phyloP scores from a whole-genome alignment of 2,329 filamentous ascomycete genomes.

The Juglanconis sp. region DNA sequence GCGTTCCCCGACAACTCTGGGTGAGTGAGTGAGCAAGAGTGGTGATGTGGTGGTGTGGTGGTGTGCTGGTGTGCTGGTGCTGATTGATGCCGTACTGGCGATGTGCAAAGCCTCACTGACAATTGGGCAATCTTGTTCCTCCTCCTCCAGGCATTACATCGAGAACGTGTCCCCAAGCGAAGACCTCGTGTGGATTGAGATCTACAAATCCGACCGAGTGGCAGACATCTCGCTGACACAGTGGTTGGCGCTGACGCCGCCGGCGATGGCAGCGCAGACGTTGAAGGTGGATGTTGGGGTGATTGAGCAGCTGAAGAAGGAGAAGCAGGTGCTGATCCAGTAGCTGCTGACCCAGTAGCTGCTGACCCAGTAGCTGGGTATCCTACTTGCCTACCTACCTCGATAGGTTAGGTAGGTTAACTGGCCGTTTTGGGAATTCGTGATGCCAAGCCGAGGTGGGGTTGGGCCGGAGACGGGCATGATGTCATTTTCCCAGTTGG shows the following conservation, averaged over 20 bases:
- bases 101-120: not conserved
- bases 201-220: conserved; percentile 66
- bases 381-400: too few relatives aligned
- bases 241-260: conserved; percentile 66
- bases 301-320: conserved; percentile 56
- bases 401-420: too few relatives aligned
- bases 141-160: conserved; percentile 56
- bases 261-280: conserved; percentile 57
- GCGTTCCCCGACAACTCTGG: conserved; percentile 64
- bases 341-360: not conserved
- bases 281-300: conserved; percentile 58
- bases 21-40: conserved; percentile 28
- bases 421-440: too few relatives aligned
- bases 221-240: conserved; percentile 65
- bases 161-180: conserved; percentile 64
- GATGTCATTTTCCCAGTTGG: too few relatives aligned
- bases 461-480: too few relatives aligned
- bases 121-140: not conserved
- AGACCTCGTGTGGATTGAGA: conserved; percentile 65
- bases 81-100: too few relatives aligned
- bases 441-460: too few relatives aligned
- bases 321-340: conserved; percentile 56
- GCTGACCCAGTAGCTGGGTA: not conserved
- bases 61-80: too few relatives aligned
- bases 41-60: too few relatives aligned